Evolutionary conservation across 2,329 filamentous ascomycete species (phyloP).

Genomic region (Fusarium beomiforme): DNA sequence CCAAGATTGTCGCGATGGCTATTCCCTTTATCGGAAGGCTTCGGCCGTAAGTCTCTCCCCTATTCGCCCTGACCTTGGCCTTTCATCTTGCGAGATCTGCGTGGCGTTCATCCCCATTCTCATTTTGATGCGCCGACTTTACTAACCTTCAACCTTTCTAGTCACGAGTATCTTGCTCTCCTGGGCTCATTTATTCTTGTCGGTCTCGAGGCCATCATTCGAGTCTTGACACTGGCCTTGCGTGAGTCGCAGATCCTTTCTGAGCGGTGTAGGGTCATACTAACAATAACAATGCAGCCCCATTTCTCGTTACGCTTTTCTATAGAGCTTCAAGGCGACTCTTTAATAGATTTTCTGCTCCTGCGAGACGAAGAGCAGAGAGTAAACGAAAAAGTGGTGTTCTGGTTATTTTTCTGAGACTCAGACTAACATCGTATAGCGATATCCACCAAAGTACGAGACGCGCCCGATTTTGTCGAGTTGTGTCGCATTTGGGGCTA

Average conservation of each 20-base stretch:
- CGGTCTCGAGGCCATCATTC: slow-evolving; percentile 81
- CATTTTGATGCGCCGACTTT: slow-evolving; percentile 7
- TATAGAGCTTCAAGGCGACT: slow-evolving; percentile 84
- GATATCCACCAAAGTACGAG: slow-evolving; percentile 79
- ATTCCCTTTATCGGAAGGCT: slow-evolving; percentile 64
- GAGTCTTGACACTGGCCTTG: slow-evolving; percentile 86
- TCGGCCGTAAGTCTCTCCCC: slow-evolving; percentile 56
- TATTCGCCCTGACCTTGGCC: not conserved
- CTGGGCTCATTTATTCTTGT: slow-evolving; percentile 86
- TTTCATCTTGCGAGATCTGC: not conserved
- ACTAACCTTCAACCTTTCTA: slow-evolving; percentile 48
- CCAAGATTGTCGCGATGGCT: slow-evolving; percentile 53
- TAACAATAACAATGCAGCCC: slow-evolving; percentile 60
- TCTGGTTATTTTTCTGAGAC: slow-evolving; percentile 47
- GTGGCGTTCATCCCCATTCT: slow-evolving; percentile 8
- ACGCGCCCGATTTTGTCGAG: slow-evolving; percentile 91
- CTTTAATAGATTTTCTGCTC: slow-evolving; percentile 82
- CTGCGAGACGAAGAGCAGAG: slow-evolving; percentile 73
- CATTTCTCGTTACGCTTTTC: slow-evolving; percentile 81
- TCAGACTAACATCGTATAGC: slow-evolving; percentile 67
- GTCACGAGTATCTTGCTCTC: slow-evolving; percentile 88
- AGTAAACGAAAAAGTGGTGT: slow-evolving; percentile 69
- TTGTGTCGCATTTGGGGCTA: slow-evolving; percentile 94
- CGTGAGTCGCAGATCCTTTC: slow-evolving; percentile 64
- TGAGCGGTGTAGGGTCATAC: slow-evolving; percentile 17